Evolutionary conservation across 1,284 basidiomycete species (phyloP).

Genomic region (Heterobasidion irregulare): DNA sequence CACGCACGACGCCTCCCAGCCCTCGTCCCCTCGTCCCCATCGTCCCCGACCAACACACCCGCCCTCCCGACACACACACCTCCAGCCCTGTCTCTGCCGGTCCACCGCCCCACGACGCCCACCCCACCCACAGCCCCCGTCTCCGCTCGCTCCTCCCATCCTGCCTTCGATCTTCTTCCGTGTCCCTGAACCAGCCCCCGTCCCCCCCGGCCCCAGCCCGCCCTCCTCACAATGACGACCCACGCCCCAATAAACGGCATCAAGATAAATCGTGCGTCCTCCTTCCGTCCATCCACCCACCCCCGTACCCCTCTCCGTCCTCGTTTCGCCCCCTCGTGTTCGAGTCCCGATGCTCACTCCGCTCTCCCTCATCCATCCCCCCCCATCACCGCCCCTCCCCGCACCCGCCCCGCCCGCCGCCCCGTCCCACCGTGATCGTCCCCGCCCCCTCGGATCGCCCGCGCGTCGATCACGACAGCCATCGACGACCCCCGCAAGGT

Average conservation of each 20-base stretch:
- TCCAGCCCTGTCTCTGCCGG: background rate
- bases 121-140: too few species aligned
- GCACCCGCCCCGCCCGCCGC: constrained; percentile 3
- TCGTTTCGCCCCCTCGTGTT: constrained; percentile 20
- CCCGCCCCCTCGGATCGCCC: constrained; percentile 7
- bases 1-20: background rate
- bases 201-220: background rate
- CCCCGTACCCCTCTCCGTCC: constrained; percentile 11
- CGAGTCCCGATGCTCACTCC: constrained; percentile 15
- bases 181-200: background rate
- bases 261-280: constrained; percentile 80
- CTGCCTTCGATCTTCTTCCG: background rate
- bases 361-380: constrained; percentile 13
- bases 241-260: constrained; percentile 86
- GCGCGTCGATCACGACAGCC: constrained; percentile 31
- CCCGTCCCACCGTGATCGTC: constrained; percentile 14
- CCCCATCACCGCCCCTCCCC: constrained; percentile 11
- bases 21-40: background rate
- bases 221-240: constrained; percentile 25
- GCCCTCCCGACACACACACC: background rate
- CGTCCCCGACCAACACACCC: background rate
- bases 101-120: background rate
- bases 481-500: constrained; percentile 94
- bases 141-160: background rate
- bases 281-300: constrained; percentile 4